phyloP scores from a whole-genome alignment of 345 rosid species.

The Salix arbutifolia region DNA sequence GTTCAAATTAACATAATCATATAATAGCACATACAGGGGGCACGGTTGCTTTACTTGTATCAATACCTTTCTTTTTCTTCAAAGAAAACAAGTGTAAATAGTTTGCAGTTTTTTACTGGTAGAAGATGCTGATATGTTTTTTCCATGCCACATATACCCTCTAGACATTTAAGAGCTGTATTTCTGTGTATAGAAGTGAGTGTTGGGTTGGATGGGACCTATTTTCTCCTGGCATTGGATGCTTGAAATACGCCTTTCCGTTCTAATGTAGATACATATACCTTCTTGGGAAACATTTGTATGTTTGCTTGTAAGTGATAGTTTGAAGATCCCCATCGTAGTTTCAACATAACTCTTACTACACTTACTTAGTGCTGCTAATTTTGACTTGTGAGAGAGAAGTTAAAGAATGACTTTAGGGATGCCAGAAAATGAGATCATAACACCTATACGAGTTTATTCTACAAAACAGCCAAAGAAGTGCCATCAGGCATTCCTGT shows the following conservation, averaged over 20 bases:
- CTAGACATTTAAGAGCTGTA: slow-evolving; percentile 1
- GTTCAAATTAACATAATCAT: slow-evolving; percentile 4
- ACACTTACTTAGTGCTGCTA: no score
- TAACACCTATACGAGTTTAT: neutral
- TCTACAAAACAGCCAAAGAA: neutral
- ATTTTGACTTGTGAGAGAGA: no score
- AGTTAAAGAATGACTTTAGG: neutral
- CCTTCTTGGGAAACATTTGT: neutral
- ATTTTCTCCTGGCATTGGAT: neutral
- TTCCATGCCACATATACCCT: neutral
- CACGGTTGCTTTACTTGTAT: neutral
- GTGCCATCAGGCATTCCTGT: neutral
- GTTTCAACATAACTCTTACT: no score
- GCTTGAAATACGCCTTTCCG: neutral
- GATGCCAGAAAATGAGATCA: neutral
- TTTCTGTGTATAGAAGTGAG: neutral
- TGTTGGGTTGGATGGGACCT: neutral
- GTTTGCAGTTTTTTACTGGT: neutral
- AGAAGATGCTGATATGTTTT: neutral
- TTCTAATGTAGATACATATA: neutral
- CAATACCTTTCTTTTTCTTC: neutral
- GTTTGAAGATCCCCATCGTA: neutral
- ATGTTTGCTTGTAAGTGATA: neutral
- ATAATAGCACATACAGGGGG: neutral
- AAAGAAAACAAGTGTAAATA: slow-evolving; percentile 13